Conservation (phyloP, 371 early-diverging fungal species). For the Mortierella polycephala region DNA sequence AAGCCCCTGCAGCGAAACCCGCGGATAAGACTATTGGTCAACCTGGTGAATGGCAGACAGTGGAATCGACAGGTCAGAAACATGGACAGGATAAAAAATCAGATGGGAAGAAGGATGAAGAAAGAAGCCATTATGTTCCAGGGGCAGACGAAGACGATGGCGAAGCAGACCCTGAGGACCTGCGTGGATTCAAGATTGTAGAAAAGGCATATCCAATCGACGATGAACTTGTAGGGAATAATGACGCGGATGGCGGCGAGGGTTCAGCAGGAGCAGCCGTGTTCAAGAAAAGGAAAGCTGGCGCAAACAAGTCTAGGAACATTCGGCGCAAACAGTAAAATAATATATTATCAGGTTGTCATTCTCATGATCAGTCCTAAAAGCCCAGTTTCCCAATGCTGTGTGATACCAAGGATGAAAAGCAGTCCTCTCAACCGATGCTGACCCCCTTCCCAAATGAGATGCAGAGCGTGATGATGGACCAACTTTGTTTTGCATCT, state of each 20-base stretch:
- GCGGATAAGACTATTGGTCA: conserved; percentile 39
- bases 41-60: conserved; percentile 49
- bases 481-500: too few species aligned
- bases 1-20: background rate
- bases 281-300: conserved; percentile 68
- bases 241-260: background rate
- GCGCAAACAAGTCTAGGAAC: conserved; percentile 47
- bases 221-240: conserved; percentile 19
- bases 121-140: conserved; percentile 15
- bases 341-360: too few species aligned
- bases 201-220: conserved; percentile 63
- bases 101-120: conserved; percentile 15
- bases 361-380: too few species aligned
- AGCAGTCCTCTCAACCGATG: too few species aligned
- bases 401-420: too few species aligned
- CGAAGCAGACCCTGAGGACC: conserved; percentile 59
- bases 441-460: too few species aligned
- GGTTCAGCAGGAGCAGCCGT: conserved; percentile 28
- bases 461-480: too few species aligned
- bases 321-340: conserved; percentile 45
- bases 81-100: background rate
- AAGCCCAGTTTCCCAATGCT: too few species aligned
- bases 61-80: conserved; percentile 6
- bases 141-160: conserved; percentile 59
- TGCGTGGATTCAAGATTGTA: conserved; percentile 62